Evolutionary conservation across 495 filamentous ascomycete genomes (phyloP).

Genomic region (Podospora sp.): DNA sequence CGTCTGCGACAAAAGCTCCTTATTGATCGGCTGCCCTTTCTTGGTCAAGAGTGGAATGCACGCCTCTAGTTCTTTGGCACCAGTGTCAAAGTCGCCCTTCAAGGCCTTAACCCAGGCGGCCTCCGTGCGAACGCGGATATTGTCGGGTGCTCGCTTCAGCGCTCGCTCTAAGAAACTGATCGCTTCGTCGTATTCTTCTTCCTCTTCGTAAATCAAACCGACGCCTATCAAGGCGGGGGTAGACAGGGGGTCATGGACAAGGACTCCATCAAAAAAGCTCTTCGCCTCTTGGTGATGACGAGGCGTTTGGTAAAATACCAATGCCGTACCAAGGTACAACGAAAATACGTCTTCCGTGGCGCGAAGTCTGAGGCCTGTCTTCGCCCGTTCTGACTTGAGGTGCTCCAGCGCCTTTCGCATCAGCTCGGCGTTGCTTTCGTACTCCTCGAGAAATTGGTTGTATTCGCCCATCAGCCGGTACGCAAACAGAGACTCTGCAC

Average conservation of each 20-base stretch:
- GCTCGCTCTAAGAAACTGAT: slow-evolving; percentile 77
- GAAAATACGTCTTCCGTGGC: slow-evolving; percentile 73
- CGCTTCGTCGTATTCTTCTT: slow-evolving; percentile 80
- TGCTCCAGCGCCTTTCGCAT: slow-evolving; percentile 70
- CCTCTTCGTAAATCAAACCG: slow-evolving; percentile 87
- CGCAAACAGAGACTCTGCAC: slow-evolving; percentile 74
- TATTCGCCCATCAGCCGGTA: slow-evolving; percentile 84
- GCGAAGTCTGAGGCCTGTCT: slow-evolving; percentile 65
- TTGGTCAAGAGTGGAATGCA: slow-evolving; percentile 64
- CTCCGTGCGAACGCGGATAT: slow-evolving; percentile 77
- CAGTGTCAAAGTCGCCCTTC: slow-evolving; percentile 68
- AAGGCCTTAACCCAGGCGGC: slow-evolving; percentile 87
- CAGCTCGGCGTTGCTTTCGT: slow-evolving; percentile 79
- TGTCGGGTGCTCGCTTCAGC: slow-evolving; percentile 65
- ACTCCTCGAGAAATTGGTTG: slow-evolving; percentile 82
- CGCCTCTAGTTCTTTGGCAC: slow-evolving; percentile 66
- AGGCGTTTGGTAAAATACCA: slow-evolving; percentile 86
- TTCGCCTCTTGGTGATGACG: slow-evolving; percentile 88
- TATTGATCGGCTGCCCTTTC: slow-evolving; percentile 46
- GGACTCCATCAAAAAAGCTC: slow-evolving; percentile 73
- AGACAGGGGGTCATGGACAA: slow-evolving; percentile 69
- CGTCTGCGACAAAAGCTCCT: slow-evolving; percentile 77
- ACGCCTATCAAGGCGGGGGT: slow-evolving; percentile 85
- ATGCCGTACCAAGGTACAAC: slow-evolving; percentile 74
- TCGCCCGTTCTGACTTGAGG: slow-evolving; percentile 58